Evolutionary conservation across 2,329 filamentous ascomycete genomes (phyloP).

Genomic region (Cadophora malorum): DNA sequence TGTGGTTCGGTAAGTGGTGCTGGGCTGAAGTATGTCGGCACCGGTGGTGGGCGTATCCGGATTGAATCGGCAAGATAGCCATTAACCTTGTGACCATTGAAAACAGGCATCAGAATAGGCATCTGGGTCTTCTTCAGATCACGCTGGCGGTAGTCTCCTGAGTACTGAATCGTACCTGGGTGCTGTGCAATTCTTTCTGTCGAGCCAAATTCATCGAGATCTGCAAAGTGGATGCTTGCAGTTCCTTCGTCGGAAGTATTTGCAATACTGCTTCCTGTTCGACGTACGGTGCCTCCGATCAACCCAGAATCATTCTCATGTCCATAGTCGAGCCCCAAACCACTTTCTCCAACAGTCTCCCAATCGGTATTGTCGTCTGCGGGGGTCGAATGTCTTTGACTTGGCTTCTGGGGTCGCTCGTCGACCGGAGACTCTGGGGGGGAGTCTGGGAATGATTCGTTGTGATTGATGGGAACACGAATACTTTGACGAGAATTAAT

Average conservation of each 20-base stretch:
- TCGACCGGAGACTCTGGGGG: slow-evolving; percentile 31
- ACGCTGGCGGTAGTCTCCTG: slow-evolving; percentile 40
- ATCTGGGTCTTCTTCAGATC: slow-evolving; percentile 40
- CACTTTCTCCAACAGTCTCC: slow-evolving; percentile 44
- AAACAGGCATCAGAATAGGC: slow-evolving; percentile 40
- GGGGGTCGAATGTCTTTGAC: slow-evolving; percentile 15
- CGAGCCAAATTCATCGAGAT: slow-evolving; percentile 36
- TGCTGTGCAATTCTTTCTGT: slow-evolving; percentile 42
- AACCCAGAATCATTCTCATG: slow-evolving; percentile 15
- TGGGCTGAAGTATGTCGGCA: slow-evolving; percentile 29
- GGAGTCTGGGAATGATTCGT: slow-evolving; percentile 29
- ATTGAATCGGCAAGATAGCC: slow-evolving; percentile 43
- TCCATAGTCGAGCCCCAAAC: slow-evolving; percentile 1
- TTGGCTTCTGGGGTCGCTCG: not conserved
- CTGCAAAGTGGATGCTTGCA: slow-evolving; percentile 25
- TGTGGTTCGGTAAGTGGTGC: slow-evolving; percentile 36
- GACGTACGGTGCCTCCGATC: slow-evolving; percentile 31
- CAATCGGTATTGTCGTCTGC: slow-evolving; percentile 42
- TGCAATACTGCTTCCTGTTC: slow-evolving; percentile 43
- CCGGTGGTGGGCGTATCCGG: slow-evolving; percentile 31
- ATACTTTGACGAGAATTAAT: slow-evolving; percentile 34
- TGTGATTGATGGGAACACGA: slow-evolving; percentile 37
- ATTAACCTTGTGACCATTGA: slow-evolving; percentile 41
- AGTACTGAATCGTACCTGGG: slow-evolving; percentile 38
- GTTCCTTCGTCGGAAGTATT: slow-evolving; percentile 39